Percentiles rank a stretch among this genome's conserved stretches.
Evolutionary conservation across 805 yeast genomes (phyloP).

Genomic region (Pichia deserticola): DNA sequence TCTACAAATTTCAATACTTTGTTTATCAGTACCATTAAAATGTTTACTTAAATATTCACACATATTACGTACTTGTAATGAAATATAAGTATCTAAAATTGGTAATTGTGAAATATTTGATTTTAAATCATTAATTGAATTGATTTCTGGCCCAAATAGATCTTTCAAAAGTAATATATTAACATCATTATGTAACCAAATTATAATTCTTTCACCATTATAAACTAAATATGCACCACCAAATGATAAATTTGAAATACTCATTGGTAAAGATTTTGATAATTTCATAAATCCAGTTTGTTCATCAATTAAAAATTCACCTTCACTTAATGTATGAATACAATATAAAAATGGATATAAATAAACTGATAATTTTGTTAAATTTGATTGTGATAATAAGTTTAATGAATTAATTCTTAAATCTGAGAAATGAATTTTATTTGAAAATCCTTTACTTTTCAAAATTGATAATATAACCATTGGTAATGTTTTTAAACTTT

Average conservation of each 20-base stretch:
- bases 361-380: conserved; percentile 50
- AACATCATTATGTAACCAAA: conserved; percentile 67
- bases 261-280: conserved; percentile 44
- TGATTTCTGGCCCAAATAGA: conserved; percentile 54
- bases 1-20: conserved; percentile 54
- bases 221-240: conserved; percentile 78
- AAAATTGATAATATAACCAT: conserved; percentile 60
- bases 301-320: conserved; percentile 46
- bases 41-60: conserved; percentile 45
- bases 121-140: conserved; percentile 38
- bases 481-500: conserved; percentile 65
- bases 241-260: conserved; percentile 35
- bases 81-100: conserved; percentile 57
- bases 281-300: conserved; percentile 35
- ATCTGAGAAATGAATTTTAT: conserved; percentile 50
- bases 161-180: conserved; percentile 63
- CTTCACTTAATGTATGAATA: conserved; percentile 54
- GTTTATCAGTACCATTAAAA: conserved; percentile 30
- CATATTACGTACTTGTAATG: conserved; percentile 58
- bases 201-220: conserved; percentile 50
- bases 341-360: conserved; percentile 78
- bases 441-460: conserved; percentile 58
- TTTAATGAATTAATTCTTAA: conserved; percentile 49
- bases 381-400: conserved; percentile 44
- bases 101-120: conserved; percentile 57